Evolutionary conservation across 2,329 filamentous ascomycete species (phyloP).

Genomic region (Arthrinium phaeospermum): DNA sequence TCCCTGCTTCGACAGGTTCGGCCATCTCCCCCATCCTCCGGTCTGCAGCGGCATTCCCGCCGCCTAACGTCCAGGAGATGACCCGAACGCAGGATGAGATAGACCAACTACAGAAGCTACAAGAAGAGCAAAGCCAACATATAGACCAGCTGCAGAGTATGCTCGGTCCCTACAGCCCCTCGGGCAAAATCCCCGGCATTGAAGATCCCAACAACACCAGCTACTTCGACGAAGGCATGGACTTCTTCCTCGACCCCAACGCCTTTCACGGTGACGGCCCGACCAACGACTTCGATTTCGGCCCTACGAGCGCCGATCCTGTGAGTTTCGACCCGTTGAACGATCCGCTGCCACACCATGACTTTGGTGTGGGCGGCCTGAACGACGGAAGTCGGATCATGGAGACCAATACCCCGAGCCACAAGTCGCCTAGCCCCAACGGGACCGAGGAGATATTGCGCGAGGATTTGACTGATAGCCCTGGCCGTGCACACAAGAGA

Average conservation of each 20-base stretch:
- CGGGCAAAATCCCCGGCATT: conserved; percentile 77
- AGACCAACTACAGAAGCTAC: conserved; percentile 77
- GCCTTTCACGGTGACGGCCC: conserved; percentile 32
- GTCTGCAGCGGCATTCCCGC: conserved; percentile 43
- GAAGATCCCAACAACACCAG: conserved; percentile 44
- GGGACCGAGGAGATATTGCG: conserved; percentile 58
- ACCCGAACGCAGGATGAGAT: conserved; percentile 76
- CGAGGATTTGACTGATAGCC: conserved; percentile 46
- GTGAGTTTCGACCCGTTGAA: conserved; percentile 34
- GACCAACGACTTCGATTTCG: conserved; percentile 50
- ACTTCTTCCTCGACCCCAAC: conserved; percentile 54
- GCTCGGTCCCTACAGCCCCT: conserved; percentile 81
- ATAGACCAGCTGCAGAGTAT: conserved; percentile 77
- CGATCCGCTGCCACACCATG: conserved; percentile 31
- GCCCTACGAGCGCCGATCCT: conserved; percentile 36
- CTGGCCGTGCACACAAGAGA: conserved; percentile 38
- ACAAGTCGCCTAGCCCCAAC: conserved; percentile 51
- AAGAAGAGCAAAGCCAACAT: conserved; percentile 77
- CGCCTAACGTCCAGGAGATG: conserved; percentile 65
- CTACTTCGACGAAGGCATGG: conserved; percentile 51
- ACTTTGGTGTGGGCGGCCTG: conserved; percentile 21
- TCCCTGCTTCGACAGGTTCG: conserved; percentile 36
- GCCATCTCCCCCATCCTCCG: conserved; percentile 56
- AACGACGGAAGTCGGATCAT: conserved; percentile 30
- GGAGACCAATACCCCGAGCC: conserved; percentile 39